Base-by-base conservation (phyloP, 495 filamentous ascomycete species). In the Staphylotrichum tortipilum region DNA sequence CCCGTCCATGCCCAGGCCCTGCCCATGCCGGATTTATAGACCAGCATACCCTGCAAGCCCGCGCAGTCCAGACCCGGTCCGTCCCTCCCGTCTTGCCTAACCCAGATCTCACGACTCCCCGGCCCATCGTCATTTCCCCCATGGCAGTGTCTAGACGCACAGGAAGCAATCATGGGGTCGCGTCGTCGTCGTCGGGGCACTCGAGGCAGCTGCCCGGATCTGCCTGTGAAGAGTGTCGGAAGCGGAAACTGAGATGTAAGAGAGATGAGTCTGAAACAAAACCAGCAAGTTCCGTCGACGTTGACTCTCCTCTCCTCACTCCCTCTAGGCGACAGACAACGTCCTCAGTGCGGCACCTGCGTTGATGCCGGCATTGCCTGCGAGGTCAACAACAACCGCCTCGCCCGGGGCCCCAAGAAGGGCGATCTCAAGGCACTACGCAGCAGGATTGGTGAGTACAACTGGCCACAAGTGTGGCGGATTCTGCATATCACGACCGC, bases 341-440 rank as follows among this genome's bases (percentile, higher is more conserved):
- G 69, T 9, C 75, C 76, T 10, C 63, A 62, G 50, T 80, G 77
- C 57, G 64, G 71, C 26, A 70, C 71, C 2, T 81, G 75, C 50
- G 66, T 60, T 17, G 71, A 77, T 21, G 63, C 67, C n/a, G 73
- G 70, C 8, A 61, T 74, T 28, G 54, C 60, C 19, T 80, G 76
- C 58, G 68, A 73, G 38, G 66, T 76, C 26, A 75, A 65, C 56
- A 70, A 70, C 28, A 60, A 66, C 17, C 72, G 73, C 11, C 61
- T 67, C 19, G 64, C 68, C 22, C 60, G 77, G 7, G 76, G 77
- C 0, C 78, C 77, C 0, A 74, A 78, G 47, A 78, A 74, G 44
- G 75, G 77, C 14, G 70, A 78, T 42, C 61, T 78, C 44, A 72
- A 75, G 28, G 72, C 71, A 0, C 62, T 78, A 33, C 64, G 70